Percentiles rank a stretch among this genome's conserved stretches.
Evolutionary conservation across 768 basidiomycete genomes (phyloP).

Genomic region (Trametes cingulata): DNA sequence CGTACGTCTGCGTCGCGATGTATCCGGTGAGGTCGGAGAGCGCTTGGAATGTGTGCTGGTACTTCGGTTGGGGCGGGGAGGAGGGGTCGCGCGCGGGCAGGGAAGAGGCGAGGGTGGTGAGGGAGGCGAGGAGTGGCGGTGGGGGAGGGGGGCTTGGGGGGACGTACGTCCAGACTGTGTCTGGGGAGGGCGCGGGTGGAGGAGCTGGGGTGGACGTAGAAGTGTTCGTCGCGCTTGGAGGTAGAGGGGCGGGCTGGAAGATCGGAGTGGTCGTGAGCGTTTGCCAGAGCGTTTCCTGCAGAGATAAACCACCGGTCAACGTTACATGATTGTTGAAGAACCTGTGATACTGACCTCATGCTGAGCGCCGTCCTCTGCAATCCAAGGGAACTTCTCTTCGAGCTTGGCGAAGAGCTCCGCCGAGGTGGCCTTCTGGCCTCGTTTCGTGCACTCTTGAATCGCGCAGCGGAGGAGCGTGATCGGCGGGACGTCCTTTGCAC

Average conservation of each 20-base stretch:
- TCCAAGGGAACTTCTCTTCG: slow-evolving; percentile 59
- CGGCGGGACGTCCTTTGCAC: slow-evolving; percentile 40
- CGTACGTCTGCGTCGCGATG: slow-evolving; percentile 72
- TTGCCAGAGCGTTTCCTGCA: slow-evolving; percentile 57
- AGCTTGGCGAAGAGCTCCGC: slow-evolving; percentile 61
- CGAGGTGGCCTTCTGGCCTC: slow-evolving; percentile 47
- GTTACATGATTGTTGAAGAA: background rate
- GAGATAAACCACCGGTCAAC: background rate
- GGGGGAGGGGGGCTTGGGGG: slow-evolving; percentile 31
- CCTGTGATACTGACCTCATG: slow-evolving; percentile 51
- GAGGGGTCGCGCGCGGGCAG: slow-evolving; percentile 24
- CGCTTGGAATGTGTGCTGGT: slow-evolving; percentile 64
- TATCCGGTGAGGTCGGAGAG: slow-evolving; percentile 78
- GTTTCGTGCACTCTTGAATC: slow-evolving; percentile 47
- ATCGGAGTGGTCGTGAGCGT: slow-evolving; percentile 53
- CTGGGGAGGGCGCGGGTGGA: background rate
- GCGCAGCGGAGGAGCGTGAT: slow-evolving; percentile 65
- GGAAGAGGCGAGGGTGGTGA: slow-evolving; percentile 19
- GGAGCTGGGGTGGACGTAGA: background rate
- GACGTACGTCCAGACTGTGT: slow-evolving; percentile 41
- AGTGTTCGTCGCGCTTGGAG: background rate
- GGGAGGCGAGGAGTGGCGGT: slow-evolving; percentile 34
- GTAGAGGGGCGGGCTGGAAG: slow-evolving; percentile 38
- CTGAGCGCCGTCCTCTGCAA: slow-evolving; percentile 48
- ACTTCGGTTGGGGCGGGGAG: slow-evolving; percentile 26